These are phyloP conservation scores for Tanacetum coccineum DNA, from an alignment of 129 eudicot species.

Conservation along the genomic window DNA sequence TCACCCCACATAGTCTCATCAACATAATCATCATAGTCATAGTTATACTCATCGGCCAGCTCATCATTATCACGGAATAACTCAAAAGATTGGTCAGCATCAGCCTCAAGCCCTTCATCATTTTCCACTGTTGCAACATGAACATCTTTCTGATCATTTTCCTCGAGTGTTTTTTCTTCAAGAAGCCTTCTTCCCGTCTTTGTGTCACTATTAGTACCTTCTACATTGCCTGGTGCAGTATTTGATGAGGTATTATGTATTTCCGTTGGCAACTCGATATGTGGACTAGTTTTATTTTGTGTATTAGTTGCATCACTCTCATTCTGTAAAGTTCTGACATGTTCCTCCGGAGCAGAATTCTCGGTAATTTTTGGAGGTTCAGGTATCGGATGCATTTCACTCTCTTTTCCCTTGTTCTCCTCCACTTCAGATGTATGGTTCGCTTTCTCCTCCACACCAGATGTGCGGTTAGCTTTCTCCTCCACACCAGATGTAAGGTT, in stretches of 20 bases:
- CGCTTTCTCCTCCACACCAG: conserved; percentile 39
- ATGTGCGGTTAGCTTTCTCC: conserved; percentile 28
- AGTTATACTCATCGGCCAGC: conserved; percentile 93
- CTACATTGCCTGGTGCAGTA: conserved; percentile 42
- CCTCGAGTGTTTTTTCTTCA: conserved; percentile 35
- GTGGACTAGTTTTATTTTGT: conserved; percentile 41
- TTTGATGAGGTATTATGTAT: conserved; percentile 34
- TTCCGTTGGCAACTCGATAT: conserved; percentile 38
- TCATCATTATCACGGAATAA: conserved; percentile 85
- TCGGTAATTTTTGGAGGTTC: conserved; percentile 29
- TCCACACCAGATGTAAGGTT: conserved; percentile 36
- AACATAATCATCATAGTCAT: conserved; percentile 96
- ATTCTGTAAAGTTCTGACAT: conserved; percentile 15
- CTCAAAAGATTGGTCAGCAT: conserved; percentile 94
- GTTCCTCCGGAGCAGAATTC: conserved; percentile 33
- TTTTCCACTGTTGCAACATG: conserved; percentile 84
- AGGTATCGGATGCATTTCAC: conserved; percentile 42
- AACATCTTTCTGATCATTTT: conserved; percentile 46
- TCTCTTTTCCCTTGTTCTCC: conserved; percentile 37
- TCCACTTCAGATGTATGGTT: conserved; percentile 41
- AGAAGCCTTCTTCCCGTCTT: conserved; percentile 56
- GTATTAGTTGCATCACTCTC: conserved; percentile 21
- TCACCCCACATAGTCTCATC: conserved; percentile 97
- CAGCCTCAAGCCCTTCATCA: conserved; percentile 79
- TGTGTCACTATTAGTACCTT: conserved; percentile 41